These are phyloP conservation scores for Taxawa tesnikishii DNA, from an alignment of 2,329 filamentous ascomycete genomes.

Conservation along the genomic window DNA sequence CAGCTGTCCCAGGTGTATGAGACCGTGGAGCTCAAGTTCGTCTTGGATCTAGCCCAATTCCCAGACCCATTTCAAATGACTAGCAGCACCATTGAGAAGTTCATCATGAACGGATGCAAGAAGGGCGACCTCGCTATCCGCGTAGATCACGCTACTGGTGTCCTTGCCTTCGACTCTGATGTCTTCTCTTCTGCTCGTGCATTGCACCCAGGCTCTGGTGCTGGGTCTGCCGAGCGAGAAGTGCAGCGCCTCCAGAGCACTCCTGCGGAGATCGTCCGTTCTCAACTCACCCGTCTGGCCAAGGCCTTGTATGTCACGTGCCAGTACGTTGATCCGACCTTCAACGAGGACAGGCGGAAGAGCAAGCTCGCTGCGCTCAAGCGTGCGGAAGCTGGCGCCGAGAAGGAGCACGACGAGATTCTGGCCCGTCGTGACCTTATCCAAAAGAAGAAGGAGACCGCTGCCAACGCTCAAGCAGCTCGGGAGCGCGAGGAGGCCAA, in stretches of 20 bases:
- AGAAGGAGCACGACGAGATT: constrained; percentile 78
- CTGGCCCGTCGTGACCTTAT: constrained; percentile 82
- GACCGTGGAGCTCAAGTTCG: constrained; percentile 87
- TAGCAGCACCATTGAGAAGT: constrained; percentile 90
- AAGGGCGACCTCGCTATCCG: constrained; percentile 96
- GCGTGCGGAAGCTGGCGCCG: constrained; percentile 76
- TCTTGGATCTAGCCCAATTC: constrained; percentile 88
- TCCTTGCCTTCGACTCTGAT: constrained; percentile 94
- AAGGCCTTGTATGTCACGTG: constrained; percentile 87
- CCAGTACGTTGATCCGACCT: constrained; percentile 86
- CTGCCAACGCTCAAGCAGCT: constrained; percentile 75
- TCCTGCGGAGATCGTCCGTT: constrained; percentile 91
- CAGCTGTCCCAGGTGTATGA: constrained; percentile 98
- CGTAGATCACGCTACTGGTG: constrained; percentile 87
- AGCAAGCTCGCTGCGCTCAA: constrained; percentile 69
- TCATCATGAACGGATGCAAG: constrained; percentile 99
- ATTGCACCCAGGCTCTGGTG: constrained; percentile 67
- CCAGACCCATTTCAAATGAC: constrained; percentile 92
- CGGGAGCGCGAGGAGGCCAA: constrained; percentile 89
- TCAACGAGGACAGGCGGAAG: constrained; percentile 69
- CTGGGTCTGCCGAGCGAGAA: constrained; percentile 79
- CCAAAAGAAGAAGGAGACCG: constrained; percentile 92
- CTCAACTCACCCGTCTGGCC: constrained; percentile 81
- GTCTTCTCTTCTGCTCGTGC: constrained; percentile 97
- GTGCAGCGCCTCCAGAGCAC: constrained; percentile 96